Evolutionary conservation across 805 yeast genomes (phyloP).

Genomic region (Jamesozyma hellenica): DNA sequence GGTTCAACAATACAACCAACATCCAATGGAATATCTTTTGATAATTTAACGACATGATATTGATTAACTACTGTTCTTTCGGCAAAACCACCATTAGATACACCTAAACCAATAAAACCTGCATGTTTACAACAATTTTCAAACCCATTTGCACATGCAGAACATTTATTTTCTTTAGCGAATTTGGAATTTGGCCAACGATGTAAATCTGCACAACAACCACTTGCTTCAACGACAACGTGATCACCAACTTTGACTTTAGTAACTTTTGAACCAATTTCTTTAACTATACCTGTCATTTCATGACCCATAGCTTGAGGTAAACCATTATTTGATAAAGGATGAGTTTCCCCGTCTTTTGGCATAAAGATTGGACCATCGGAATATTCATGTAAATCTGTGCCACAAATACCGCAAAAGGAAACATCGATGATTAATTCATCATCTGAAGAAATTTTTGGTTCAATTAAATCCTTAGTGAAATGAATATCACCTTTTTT

Average conservation of each 20-base stretch:
- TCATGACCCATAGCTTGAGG: slow-evolving; percentile 48
- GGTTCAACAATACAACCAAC: slow-evolving; percentile 52
- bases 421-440: slow-evolving; percentile 36
- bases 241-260: slow-evolving; percentile 43
- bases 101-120: slow-evolving; percentile 47
- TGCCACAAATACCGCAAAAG: slow-evolving; percentile 53
- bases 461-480: slow-evolving; percentile 29
- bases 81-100: slow-evolving; percentile 45
- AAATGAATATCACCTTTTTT: slow-evolving; percentile 37
- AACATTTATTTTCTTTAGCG: slow-evolving; percentile 6
- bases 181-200: slow-evolving; percentile 31
- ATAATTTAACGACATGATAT: slow-evolving; percentile 33
- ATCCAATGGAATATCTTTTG: slow-evolving; percentile 37
- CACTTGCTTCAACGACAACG: slow-evolving; percentile 54
- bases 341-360: slow-evolving; percentile 28
- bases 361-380: slow-evolving; percentile 52
- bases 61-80: slow-evolving; percentile 38
- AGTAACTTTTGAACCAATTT: slow-evolving; percentile 38
- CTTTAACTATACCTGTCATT: slow-evolving; percentile 36
- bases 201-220: slow-evolving; percentile 41
- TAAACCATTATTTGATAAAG: slow-evolving; percentile 31
- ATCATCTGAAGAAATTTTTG: slow-evolving; percentile 27
- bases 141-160: slow-evolving; percentile 38
- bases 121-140: slow-evolving; percentile 44
- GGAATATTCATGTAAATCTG: slow-evolving; percentile 46